Conservation (phyloP, 208 protist species). For the Acanthamoeba healyi region DNA sequence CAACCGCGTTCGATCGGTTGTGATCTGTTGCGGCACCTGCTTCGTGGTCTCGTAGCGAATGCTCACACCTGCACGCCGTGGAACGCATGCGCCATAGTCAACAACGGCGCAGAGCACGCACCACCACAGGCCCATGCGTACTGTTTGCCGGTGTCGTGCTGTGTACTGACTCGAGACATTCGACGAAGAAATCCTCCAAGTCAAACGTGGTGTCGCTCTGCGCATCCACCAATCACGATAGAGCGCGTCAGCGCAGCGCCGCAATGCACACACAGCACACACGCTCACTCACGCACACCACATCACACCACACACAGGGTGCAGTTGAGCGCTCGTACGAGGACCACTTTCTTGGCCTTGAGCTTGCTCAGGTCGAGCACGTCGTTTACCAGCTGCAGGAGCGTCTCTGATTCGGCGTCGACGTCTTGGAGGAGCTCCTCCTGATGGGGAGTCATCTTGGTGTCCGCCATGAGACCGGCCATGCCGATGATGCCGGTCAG, state of each 20-base stretch:
- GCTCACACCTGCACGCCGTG: not conserved
- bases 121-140: no score
- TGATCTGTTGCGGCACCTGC: not conserved
- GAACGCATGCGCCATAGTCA: not conserved
- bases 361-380: conserved; percentile 68
- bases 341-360: conserved; percentile 35
- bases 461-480: conserved; percentile 71
- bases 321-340: no score
- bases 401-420: not conserved
- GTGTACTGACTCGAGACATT: not conserved
- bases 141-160: no score
- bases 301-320: no score
- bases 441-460: not conserved
- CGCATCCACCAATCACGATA: not conserved
- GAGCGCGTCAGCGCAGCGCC: no score
- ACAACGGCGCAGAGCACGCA: no score
- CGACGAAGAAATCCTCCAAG: not conserved
- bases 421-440: not conserved
- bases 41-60: not conserved
- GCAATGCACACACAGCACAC: no score
- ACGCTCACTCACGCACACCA: no score
- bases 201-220: not conserved
- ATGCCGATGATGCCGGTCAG: conserved; percentile 83
- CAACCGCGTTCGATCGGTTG: not conserved
- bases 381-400: conserved; percentile 45